Conservation (phyloP, 1,284 basidiomycete genomes). For the Austroboletus novae-zelandiae region DNA sequence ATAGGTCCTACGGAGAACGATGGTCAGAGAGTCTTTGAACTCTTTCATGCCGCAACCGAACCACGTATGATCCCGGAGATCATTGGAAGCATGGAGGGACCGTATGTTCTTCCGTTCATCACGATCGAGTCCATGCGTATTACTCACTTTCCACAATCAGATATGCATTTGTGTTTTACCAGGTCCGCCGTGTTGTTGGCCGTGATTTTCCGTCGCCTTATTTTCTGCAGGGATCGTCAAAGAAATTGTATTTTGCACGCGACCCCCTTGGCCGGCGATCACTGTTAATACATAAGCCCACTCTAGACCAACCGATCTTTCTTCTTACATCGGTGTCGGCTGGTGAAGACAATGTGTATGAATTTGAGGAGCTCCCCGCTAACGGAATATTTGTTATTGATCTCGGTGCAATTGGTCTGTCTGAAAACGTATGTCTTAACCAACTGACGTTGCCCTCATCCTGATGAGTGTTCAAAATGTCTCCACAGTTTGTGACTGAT, state of each 20-base stretch:
- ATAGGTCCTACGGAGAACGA: slow-evolving; percentile 71
- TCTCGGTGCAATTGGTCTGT: slow-evolving; percentile 30
- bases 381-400: slow-evolving; percentile 55
- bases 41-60: slow-evolving; percentile 41
- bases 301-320: slow-evolving; percentile 46
- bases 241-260: slow-evolving; percentile 72
- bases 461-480: slow-evolving; percentile 4
- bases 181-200: slow-evolving; percentile 44
- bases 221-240: slow-evolving; percentile 39
- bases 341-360: slow-evolving; percentile 41
- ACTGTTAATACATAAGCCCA: slow-evolving; percentile 68
- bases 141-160: slow-evolving; percentile 38
- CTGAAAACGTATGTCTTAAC: slow-evolving; percentile 24
- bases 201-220: slow-evolving; percentile 8
- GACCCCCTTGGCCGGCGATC: slow-evolving; percentile 93
- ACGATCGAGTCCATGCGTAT: not conserved
- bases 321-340: slow-evolving; percentile 67
- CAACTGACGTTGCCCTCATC: not conserved
- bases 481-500: slow-evolving; percentile 31
- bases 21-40: slow-evolving; percentile 63
- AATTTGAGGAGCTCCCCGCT: slow-evolving; percentile 66
- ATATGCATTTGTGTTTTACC: slow-evolving; percentile 81
- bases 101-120: slow-evolving; percentile 55
- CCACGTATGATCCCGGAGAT: slow-evolving; percentile 46
- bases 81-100: slow-evolving; percentile 76